phyloP scores from a whole-genome alignment of 805 yeast species.

The Osmozyma mogii region DNA sequence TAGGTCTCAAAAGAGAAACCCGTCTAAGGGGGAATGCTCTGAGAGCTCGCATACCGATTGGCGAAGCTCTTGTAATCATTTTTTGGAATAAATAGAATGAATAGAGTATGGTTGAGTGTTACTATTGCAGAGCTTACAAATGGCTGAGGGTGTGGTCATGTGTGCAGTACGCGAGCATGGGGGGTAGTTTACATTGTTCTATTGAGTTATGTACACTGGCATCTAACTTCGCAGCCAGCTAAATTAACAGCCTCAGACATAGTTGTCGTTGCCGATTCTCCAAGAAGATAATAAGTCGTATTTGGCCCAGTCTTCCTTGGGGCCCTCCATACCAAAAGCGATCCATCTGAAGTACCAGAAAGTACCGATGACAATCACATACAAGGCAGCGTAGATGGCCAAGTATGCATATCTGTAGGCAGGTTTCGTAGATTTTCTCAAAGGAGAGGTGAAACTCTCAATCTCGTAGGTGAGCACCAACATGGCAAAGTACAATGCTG shows the following conservation, averaged over 20 bases:
- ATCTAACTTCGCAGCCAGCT: too few relatives aligned
- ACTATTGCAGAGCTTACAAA: too few relatives aligned
- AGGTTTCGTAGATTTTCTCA: constrained; percentile 7
- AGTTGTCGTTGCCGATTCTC: constrained; percentile 35
- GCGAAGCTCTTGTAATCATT: too few relatives aligned
- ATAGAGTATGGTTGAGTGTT: too few relatives aligned
- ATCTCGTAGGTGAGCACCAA: constrained; percentile 58
- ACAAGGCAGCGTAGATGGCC: constrained; percentile 38
- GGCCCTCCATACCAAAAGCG: constrained; percentile 71
- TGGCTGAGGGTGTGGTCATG: too few relatives aligned
- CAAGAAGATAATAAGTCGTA: constrained; percentile 33
- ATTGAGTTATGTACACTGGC: too few relatives aligned
- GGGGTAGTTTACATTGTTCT: too few relatives aligned
- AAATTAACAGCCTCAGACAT: constrained; percentile 9
- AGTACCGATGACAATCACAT: constrained; percentile 43
- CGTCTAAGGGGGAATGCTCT: too few relatives aligned
- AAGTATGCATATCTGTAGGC: constrained; percentile 5
- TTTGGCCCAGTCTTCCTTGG: constrained; percentile 31
- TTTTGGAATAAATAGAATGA: too few relatives aligned
- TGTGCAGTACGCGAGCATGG: too few relatives aligned
- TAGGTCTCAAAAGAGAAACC: too few relatives aligned
- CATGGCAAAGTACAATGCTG: constrained; percentile 93
- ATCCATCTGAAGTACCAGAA: constrained; percentile 61
- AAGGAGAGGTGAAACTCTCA: constrained; percentile 37
- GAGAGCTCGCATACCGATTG: too few relatives aligned